phyloP scores from a whole-genome alignment of 192 early-diverging fungal species.

The Podila horticola region DNA sequence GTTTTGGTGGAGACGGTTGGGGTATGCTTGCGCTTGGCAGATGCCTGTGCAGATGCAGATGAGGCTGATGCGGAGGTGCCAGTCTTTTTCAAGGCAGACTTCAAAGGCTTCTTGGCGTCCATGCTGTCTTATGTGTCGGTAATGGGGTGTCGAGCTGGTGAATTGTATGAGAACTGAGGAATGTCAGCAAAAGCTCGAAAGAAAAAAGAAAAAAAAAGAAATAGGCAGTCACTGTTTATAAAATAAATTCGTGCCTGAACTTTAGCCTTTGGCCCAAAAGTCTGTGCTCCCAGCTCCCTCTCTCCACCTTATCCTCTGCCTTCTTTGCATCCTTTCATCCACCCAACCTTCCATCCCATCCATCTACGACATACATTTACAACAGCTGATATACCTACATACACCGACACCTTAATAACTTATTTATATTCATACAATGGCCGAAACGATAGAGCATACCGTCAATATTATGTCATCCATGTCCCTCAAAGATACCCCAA shows the following conservation, averaged over 20 bases:
- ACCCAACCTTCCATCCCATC: background rate
- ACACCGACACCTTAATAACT: background rate
- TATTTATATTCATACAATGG: background rate
- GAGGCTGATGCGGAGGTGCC: background rate
- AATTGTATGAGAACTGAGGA: background rate
- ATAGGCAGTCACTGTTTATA: slow-evolving; percentile 41
- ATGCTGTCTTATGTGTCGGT: slow-evolving; percentile 23
- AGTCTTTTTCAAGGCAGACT: slow-evolving; percentile 47
- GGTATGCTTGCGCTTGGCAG: slow-evolving; percentile 22
- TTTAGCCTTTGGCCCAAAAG: too few relatives aligned
- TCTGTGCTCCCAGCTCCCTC: background rate
- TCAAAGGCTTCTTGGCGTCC: slow-evolving; percentile 33
- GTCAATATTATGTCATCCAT: background rate
- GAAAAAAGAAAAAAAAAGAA: slow-evolving; percentile 42
- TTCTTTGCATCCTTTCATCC: background rate
- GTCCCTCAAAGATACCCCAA: background rate
- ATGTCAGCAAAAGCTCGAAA: background rate
- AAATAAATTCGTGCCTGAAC: background rate
- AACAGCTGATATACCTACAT: too few relatives aligned
- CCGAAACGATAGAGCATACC: background rate
- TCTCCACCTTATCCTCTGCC: background rate
- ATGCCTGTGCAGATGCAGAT: background rate
- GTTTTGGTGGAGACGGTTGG: slow-evolving; percentile 1
- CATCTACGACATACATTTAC: too few relatives aligned
- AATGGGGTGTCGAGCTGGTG: background rate